phyloP scores from a whole-genome alignment of 1,284 basidiomycete genomes.

The Cutaneotrichosporon sp. region DNA sequence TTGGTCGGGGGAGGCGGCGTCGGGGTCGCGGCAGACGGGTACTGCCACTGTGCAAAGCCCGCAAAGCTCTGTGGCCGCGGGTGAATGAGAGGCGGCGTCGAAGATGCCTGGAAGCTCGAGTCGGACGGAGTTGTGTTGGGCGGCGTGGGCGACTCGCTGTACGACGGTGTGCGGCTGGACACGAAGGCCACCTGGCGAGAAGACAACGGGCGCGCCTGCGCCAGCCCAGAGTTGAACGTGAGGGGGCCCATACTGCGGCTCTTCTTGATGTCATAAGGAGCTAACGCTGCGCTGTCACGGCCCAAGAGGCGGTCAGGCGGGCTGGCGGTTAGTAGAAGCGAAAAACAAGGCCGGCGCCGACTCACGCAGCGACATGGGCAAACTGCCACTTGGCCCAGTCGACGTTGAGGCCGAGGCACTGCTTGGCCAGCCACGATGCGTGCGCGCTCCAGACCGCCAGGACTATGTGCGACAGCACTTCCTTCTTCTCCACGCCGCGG shows the following conservation, averaged over 20 bases:
- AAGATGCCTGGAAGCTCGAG: background rate
- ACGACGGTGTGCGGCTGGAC: no score
- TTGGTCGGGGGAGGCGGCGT: background rate
- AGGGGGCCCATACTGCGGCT: background rate
- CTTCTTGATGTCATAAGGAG: background rate
- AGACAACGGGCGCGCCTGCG: no score
- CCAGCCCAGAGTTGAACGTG: background rate
- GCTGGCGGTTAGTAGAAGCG: background rate
- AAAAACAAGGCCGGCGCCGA: background rate
- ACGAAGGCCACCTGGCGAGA: no score
- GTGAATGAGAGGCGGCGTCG: background rate
- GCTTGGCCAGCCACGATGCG: constrained; percentile 12
- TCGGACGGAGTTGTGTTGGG: background rate
- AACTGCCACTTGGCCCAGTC: constrained; percentile 15
- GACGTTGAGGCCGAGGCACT: constrained; percentile 5
- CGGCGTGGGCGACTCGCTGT: no score
- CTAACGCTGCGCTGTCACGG: no score
- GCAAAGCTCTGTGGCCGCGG: constrained; percentile 12
- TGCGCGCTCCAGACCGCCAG: constrained; percentile 14
- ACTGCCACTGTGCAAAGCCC: constrained; percentile 6
- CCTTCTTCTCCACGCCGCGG: constrained; percentile 6
- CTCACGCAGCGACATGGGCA: constrained; percentile 10
- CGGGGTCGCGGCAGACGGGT: background rate
- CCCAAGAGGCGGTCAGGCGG: background rate
- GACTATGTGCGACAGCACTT: constrained; percentile 5